phyloP scores from a whole-genome alignment of 768 basidiomycete genomes.

The Lactifluus subvellereus region DNA sequence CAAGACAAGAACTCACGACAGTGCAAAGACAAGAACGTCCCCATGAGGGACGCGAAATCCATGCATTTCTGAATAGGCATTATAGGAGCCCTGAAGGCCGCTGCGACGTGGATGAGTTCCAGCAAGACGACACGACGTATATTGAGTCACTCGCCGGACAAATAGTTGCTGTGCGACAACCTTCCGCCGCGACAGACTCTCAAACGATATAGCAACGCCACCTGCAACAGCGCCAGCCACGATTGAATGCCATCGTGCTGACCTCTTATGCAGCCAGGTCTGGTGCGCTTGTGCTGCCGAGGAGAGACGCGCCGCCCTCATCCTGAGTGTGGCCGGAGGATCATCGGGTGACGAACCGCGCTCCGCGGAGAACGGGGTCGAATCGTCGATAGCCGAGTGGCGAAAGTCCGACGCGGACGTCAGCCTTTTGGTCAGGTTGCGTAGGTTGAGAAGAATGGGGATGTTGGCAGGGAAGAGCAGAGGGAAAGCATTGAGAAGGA shows the following conservation, averaged over 20 bases:
- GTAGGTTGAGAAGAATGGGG: conserved; percentile 23
- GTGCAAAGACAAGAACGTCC: conserved; percentile 70
- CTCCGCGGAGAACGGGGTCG: conserved; percentile 9
- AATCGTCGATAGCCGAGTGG: conserved; percentile 24
- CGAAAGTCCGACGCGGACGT: conserved; percentile 6
- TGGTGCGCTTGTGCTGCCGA: conserved; percentile 59
- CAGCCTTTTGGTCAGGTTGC: conserved; percentile 6
- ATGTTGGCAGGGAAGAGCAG: conserved; percentile 47
- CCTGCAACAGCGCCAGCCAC: conserved; percentile 75
- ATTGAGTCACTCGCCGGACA: conserved; percentile 54
- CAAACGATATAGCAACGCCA: conserved; percentile 67
- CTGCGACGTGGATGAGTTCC: conserved; percentile 34
- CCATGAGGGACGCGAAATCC: conserved; percentile 76
- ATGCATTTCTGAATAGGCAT: conserved; percentile 61
- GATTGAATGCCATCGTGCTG: conserved; percentile 72
- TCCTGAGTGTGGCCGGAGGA: neutral
- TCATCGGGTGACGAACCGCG: conserved; percentile 17
- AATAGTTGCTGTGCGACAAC: conserved; percentile 84
- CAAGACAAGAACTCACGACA: conserved; percentile 45
- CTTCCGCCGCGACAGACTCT: conserved; percentile 57
- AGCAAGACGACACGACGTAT: neutral
- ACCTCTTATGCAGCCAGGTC: conserved; percentile 57
- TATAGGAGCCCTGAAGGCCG: conserved; percentile 87
- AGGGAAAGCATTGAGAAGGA: conserved; percentile 71
- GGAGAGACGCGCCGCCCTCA: conserved; percentile 49